Conservation (phyloP, 1,284 basidiomycete genomes). For the Ustilago xerochloae region DNA sequence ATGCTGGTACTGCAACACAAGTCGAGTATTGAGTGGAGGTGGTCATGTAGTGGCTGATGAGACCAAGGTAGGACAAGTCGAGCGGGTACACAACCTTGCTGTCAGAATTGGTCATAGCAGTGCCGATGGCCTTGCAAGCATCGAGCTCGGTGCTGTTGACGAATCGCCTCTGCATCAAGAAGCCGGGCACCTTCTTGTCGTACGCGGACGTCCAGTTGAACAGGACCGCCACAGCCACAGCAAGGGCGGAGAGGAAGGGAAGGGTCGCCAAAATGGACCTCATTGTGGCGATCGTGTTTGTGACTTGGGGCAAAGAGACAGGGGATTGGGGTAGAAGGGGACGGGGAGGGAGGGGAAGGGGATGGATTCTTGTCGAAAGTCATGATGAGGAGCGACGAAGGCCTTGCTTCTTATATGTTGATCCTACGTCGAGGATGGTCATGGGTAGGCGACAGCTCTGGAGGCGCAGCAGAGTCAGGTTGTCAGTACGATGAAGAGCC, state of each 20-base stretch:
- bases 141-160: conserved; percentile 40
- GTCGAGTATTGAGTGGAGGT: conserved; percentile 33
- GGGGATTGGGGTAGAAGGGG: background rate
- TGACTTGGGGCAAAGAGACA: background rate
- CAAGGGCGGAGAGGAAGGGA: conserved; percentile 31
- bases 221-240: conserved; percentile 24
- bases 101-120: conserved; percentile 9
- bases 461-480: too few relatives aligned
- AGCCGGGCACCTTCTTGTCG: conserved; percentile 9
- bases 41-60: conserved; percentile 44
- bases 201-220: conserved; percentile 34
- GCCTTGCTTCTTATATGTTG: too few relatives aligned
- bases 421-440: too few relatives aligned
- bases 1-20: conserved; percentile 46
- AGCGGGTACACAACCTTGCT: conserved; percentile 37
- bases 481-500: too few relatives aligned
- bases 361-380: background rate
- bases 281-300: conserved; percentile 7
- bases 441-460: too few relatives aligned
- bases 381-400: too few relatives aligned
- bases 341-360: background rate
- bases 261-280: conserved; percentile 16
- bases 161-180: conserved; percentile 27
- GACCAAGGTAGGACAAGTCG: conserved; percentile 27
- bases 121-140: conserved; percentile 38